Evolutionary conservation across 1,139 yeast species (phyloP), one percentile per base, ranked within the genome.

Genomic region (Pneumocystis sp.): DNA sequence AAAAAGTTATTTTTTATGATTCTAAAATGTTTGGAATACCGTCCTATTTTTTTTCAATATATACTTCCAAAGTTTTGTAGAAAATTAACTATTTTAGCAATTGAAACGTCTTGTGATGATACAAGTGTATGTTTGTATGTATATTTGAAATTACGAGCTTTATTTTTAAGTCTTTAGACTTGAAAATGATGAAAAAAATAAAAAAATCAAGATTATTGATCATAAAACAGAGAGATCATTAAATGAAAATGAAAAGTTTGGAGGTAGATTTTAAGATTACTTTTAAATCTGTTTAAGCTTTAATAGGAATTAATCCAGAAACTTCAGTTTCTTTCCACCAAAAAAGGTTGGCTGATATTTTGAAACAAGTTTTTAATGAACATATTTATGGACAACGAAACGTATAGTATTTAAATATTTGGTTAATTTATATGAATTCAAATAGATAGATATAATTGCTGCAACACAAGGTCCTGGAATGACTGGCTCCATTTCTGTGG

Each of bases 381-480:
- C 69, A 68, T 73, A 34, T 76, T 77, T 25, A 75, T 91, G 21
- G 84, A 85, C 0, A 72, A 74, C 0, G 71, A 83, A 29, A 82
- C 83, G 0, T 67, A 74, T 35, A 70, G 75, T 19, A 1, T 70
- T 83, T 17, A 62, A 44, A 0, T 69, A 72, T 0, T 57, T 61
- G 35, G 44, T 40, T 64, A 37, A 35, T 3, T 34, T 40, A 21
- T 34, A 57, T 37, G 19, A 29, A 19, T 60, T 73, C 1, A 66
- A 73, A 0, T 66, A 69, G 1, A 90, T 95, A 0, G 96, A 89
- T 72, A 73, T 93, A 61, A 81, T 93, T 1, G 87, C 96, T 73
- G 96, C 87, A 10, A 93, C 99, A 0, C 77, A 96, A 70, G 99
- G 99, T 0, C 99, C 99, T 0, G 99, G 99, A 0, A 90, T 95